Percentiles rank a stretch among this genome's conserved stretches.
Evolutionary conservation across 2,329 filamentous ascomycete genomes (phyloP).

Genomic region (Cucurbitaria berberidis): DNA sequence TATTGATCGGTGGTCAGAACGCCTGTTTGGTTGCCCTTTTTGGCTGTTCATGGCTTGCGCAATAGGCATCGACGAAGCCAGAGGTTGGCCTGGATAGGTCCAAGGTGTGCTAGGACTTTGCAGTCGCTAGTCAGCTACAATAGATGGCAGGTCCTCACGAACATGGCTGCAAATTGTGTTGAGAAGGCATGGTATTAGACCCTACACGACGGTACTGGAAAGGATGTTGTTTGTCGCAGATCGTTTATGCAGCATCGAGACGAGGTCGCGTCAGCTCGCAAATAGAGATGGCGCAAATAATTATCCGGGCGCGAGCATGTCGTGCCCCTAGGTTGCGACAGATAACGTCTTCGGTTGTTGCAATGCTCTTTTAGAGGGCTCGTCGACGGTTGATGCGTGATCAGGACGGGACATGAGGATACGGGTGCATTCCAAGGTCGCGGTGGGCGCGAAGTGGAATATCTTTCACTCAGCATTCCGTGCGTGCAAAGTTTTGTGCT

Average conservation of each 20-base stretch:
- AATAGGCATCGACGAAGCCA: not conserved
- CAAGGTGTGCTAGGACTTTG: not conserved
- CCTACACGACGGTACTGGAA: conserved; percentile 24
- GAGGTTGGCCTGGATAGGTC: not conserved
- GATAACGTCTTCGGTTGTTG: conserved; percentile 29
- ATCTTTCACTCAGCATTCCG: conserved; percentile 17
- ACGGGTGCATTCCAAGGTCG: conserved; percentile 13
- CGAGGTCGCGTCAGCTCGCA: conserved; percentile 18
- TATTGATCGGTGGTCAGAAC: conserved; percentile 35
- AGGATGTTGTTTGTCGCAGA: conserved; percentile 19
- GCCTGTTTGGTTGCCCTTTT: conserved; percentile 30
- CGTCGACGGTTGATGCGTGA: conserved; percentile 12
- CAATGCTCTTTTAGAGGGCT: conserved; percentile 15
- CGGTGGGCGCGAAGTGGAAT: conserved; percentile 18
- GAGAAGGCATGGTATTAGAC: conserved; percentile 17
- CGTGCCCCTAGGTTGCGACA: conserved; percentile 8
- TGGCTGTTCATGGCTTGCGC: conserved; percentile 27
- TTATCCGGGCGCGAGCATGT: conserved; percentile 12
- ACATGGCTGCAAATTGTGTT: conserved; percentile 28
- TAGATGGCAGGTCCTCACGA: conserved; percentile 15
- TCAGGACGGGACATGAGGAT: conserved; percentile 7
- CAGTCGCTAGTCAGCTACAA: not conserved
- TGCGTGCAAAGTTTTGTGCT: conserved; percentile 20
- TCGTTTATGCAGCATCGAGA: conserved; percentile 22
- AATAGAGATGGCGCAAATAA: conserved; percentile 7